Base-by-base conservation (phyloP, 495 filamentous ascomycete genomes). In the Penicillium goetzii region DNA sequence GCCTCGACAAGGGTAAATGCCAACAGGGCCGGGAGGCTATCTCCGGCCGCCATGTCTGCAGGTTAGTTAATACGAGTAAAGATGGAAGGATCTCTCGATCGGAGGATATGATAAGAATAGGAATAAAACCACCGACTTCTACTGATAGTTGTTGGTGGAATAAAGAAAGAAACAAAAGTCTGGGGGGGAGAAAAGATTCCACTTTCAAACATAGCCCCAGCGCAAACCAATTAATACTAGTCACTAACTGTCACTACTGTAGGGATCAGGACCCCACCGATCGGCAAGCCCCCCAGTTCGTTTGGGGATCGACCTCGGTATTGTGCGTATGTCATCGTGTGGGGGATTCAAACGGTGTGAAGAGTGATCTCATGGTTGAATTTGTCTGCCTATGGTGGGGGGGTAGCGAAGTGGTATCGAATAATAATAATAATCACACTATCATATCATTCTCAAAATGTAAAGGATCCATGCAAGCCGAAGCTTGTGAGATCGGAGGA, bases 1-100 rank as follows among this genome's bases (percentile, higher is more conserved):
- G 64, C 71, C 59, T 78, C 74, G 12, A 69, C 60, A 2, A 76
- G 60, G 21, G 75, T 58, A 32, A 72, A 43, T 15, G 55, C 65
- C 17, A 66, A 47, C n/a, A 79, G 26, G 47, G 47, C 51, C 9
- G 58, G 55, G 26, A 68, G 17, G 38, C 43, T 64, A 10, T 68
- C 63, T 4, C 68, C 63, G 19, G 51, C 50, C 34, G 63, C 58
- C 58, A 66, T 66, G 9, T 19, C 32, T 34, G 32, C 23, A 30
- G 25, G 12, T 23, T 7, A 45, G 10, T 45, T 8, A 15, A 26
- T 36, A 3, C 4, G 0, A 45, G 9, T 1, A 21, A 6, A 11
- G 6, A 10, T 26, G 1, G 14, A 52, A 17, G 14, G 28, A 10
- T 32, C 10, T 4, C 17, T 7, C 1, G 30, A 33, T n/a, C 50